Evolutionary conservation across 139 green algal genomes (phyloP).

Genomic region (Deuterostichococcus epilithicus): DNA sequence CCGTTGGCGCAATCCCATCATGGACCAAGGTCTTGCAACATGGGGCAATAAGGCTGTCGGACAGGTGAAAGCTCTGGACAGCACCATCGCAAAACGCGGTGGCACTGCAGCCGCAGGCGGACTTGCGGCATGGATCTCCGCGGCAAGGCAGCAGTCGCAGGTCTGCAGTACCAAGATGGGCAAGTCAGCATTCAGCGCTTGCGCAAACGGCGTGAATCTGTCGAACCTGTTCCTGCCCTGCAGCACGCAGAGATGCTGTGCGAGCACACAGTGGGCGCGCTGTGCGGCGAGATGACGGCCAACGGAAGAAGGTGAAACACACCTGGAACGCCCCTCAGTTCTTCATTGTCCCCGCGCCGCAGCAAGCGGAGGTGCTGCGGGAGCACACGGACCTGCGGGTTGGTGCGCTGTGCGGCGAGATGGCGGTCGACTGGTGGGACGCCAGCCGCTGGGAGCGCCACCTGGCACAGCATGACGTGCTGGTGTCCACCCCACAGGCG

Average conservation of each 20-base stretch:
- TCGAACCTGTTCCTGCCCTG: background rate
- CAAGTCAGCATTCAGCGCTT: slow-evolving; percentile 6
- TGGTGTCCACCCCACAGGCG: slow-evolving; percentile 62
- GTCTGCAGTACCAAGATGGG: slow-evolving; percentile 21
- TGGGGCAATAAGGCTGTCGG: background rate
- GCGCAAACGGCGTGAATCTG: background rate
- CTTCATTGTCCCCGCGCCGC: slow-evolving; percentile 7
- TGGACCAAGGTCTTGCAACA: background rate
- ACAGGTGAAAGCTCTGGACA: background rate
- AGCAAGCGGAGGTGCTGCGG: slow-evolving; percentile 30
- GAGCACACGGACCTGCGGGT: slow-evolving; percentile 29
- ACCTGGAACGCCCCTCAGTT: background rate
- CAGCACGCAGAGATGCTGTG: slow-evolving; percentile 37
- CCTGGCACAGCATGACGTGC: slow-evolving; percentile 37
- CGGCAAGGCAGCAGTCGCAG: slow-evolving; percentile 23
- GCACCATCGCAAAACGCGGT: background rate
- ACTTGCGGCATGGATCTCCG: background rate
- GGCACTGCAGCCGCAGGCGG: background rate
- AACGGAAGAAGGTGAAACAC: background rate
- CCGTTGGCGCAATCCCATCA: background rate
- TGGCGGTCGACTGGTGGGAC: slow-evolving; percentile 36
- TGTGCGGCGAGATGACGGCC: slow-evolving; percentile 15
- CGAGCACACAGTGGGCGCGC: slow-evolving; percentile 2
- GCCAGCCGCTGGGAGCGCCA: slow-evolving; percentile 19
- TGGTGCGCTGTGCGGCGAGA: slow-evolving; percentile 17